Evolutionary conservation across 768 basidiomycete genomes (phyloP), one percentile per base, ranked within the genome.

Genomic region (Polyporus arcularius): DNA sequence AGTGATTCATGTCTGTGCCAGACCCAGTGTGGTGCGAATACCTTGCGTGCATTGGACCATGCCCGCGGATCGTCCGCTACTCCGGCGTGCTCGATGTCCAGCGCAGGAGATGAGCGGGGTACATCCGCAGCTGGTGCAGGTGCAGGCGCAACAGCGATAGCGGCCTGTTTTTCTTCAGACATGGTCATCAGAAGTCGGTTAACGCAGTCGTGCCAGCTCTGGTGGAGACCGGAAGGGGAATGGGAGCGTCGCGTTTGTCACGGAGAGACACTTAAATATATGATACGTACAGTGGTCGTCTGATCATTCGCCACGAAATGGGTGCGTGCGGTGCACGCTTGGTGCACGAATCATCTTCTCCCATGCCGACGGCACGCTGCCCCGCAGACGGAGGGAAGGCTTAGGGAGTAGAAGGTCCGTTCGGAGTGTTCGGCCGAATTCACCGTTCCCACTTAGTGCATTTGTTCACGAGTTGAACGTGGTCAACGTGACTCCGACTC

Each of bases 11-110:
- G 21, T 26, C 21, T 26, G 21, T 26, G 21, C 21, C 1, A 6
- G 11, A 0, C 31, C 4, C 35, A 47, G 26, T 5, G 43, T 45
- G 30, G 14, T 32, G 0, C 26, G 38, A 58, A 8, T 32, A 71
- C 71, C 63, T 72, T 72, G 10, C 68, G 68, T 18, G 61, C 45
- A 18, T 60, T 64, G 1, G 71, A 68, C 71, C 71, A 72, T 31
- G 53, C 52, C 5, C 71, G 63, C 1, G 71, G 71, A 57, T 72
- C 71, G 48, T 72, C 68, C 5, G 48, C 55, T 0, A 72, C 71
- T 4, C 53, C 38, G 4, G 64, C 70, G 55, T 72, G 71, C 40
- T 72, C 71, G 18, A 72, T 72, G 54, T 72, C 71, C 28, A 11
- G 26, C 10, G 26, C 46, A 12, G n/a, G 46, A 26, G 4, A 3